phyloP scores from a whole-genome alignment of 306 rosid species.

The Morella rubra region DNA sequence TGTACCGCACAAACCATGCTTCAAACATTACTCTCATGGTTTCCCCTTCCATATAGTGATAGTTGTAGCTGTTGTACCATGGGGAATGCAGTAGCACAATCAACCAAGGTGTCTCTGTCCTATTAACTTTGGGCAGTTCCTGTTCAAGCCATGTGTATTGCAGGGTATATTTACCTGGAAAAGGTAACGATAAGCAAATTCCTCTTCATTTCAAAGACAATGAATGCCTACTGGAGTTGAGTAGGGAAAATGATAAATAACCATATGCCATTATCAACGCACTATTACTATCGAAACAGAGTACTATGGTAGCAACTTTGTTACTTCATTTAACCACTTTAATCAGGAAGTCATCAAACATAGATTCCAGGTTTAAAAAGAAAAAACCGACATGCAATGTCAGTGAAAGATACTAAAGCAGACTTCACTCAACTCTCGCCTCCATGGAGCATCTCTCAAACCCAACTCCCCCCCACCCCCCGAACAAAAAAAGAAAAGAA shows the following conservation, averaged over 20 bases:
- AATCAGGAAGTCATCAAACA: not conserved
- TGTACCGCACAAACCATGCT: constrained; percentile 45
- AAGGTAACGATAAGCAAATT: not conserved
- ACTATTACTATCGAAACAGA: not conserved
- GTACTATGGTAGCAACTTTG: not conserved
- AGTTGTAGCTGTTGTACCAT: constrained; percentile 57
- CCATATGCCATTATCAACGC: not conserved
- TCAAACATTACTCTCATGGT: constrained; percentile 61
- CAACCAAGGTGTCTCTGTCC: constrained; percentile 60
- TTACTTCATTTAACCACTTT: not conserved
- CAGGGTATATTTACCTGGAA: constrained; percentile 53
- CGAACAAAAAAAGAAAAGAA: too few species aligned
- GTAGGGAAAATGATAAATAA: not conserved
- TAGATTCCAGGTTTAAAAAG: too few species aligned
- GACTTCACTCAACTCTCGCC: too few species aligned
- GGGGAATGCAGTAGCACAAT: constrained; percentile 56
- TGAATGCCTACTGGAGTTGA: too few species aligned
- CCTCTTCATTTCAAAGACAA: not conserved
- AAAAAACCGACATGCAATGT: too few species aligned
- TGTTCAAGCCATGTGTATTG: constrained; percentile 44
- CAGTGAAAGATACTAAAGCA: too few species aligned
- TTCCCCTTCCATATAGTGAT: constrained; percentile 67
- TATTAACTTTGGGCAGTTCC: constrained; percentile 53
- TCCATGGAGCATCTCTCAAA: too few species aligned
- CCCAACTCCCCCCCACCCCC: too few species aligned